Conservation (phyloP, 352 stramenopile genomes). For the Pythium rishiriense region DNA sequence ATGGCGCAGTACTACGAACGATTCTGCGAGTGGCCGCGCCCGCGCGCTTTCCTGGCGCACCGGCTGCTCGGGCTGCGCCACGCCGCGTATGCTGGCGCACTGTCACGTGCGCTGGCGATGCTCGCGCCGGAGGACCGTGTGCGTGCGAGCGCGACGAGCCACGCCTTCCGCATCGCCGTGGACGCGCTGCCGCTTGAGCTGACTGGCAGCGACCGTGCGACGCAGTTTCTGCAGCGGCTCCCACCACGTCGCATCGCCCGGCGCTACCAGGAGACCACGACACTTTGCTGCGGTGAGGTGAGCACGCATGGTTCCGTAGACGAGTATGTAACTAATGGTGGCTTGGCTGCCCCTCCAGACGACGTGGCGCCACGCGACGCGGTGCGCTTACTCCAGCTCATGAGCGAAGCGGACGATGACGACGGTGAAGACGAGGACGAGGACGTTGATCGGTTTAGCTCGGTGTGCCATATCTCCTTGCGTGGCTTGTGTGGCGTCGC, state of each 20-base stretch:
- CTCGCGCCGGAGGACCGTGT: slow-evolving; percentile 16
- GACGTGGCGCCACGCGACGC: slow-evolving; percentile 10
- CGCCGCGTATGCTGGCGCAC: background rate
- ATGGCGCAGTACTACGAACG: slow-evolving; percentile 42
- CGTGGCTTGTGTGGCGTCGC: slow-evolving; percentile 29
- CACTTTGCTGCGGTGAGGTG: slow-evolving; percentile 1
- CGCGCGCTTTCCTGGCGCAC: slow-evolving; percentile 35
- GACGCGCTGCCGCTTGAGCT: slow-evolving; percentile 20
- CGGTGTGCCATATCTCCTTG: slow-evolving; percentile 36
- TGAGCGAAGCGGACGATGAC: slow-evolving; percentile 37
- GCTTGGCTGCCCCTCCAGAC: background rate
- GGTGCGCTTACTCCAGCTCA: slow-evolving; percentile 34
- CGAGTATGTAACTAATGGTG: background rate
- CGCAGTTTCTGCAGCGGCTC: slow-evolving; percentile 2
- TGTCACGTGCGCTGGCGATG: slow-evolving; percentile 29
- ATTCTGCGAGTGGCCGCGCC: slow-evolving; percentile 42
- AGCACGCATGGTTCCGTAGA: too few species aligned
- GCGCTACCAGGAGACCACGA: slow-evolving; percentile 10
- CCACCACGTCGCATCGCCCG: background rate
- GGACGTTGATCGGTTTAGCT: slow-evolving; percentile 42
- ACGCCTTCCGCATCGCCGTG: slow-evolving; percentile 5
- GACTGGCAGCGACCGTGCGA: background rate
- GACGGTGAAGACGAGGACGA: slow-evolving; percentile 35
- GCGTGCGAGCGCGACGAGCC: slow-evolving; percentile 8
- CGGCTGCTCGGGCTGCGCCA: slow-evolving; percentile 13